Conservation (phyloP, 2,329 filamentous ascomycete species). For the Ophioceras dolichostomum region DNA sequence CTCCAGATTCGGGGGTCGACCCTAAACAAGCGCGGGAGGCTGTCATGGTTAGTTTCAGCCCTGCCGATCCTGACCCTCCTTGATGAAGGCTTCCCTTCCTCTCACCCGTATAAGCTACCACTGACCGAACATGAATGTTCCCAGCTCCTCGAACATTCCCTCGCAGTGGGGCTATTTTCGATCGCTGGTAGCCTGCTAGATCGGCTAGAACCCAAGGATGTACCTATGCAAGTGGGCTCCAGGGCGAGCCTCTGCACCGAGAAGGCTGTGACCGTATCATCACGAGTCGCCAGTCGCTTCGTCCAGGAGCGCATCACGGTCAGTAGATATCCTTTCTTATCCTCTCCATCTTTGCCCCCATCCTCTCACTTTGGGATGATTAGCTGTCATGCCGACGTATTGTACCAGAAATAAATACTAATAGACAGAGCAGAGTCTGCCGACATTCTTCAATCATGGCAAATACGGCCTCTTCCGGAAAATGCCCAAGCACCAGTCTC, state of each 20-base stretch:
- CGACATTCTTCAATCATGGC: constrained; percentile 31
- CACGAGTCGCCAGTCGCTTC: constrained; percentile 31
- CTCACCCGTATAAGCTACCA: constrained; percentile 4
- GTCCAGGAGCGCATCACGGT: constrained; percentile 26
- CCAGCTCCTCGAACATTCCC: constrained; percentile 36
- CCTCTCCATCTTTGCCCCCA: too few species aligned
- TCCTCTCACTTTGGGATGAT: too few species aligned
- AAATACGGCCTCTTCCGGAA: constrained; percentile 38
- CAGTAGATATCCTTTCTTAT: too few species aligned
- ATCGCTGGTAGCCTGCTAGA: constrained; percentile 17
- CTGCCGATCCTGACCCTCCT: too few species aligned
- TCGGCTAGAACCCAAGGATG: constrained; percentile 3
- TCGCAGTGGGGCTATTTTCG: constrained; percentile 33
- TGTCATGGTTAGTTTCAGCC: constrained; percentile 18
- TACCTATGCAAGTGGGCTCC: constrained; percentile 5
- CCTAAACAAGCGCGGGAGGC: constrained; percentile 31
- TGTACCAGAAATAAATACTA: too few species aligned
- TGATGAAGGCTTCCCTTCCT: too few species aligned
- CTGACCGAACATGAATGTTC: too few species aligned
- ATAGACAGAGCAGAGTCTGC: constrained; percentile 24
- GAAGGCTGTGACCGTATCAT: constrained; percentile 30
- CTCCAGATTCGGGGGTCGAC: constrained; percentile 15
- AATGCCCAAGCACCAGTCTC: constrained; percentile 22
- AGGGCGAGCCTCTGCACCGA: constrained; percentile 22
- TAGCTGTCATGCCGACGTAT: too few species aligned